phyloP scores from a whole-genome alignment of 2,329 filamentous ascomycete genomes.

The Colletotrichum sp. region DNA sequence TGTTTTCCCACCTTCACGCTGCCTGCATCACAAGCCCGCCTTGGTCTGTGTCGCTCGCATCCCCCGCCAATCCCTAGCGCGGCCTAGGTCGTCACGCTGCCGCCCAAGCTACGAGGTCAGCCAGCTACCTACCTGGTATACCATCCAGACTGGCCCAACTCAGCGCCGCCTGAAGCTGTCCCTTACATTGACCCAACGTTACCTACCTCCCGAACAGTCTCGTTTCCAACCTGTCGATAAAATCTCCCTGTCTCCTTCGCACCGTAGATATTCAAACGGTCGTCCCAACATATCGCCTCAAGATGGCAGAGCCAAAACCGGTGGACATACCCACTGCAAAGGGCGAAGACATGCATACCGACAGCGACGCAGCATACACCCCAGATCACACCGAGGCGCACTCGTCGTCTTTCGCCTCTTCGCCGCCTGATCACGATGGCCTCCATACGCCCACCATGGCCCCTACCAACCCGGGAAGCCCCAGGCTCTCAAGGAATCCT shows the following conservation, averaged over 20 bases:
- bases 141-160: neutral
- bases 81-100: neutral
- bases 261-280: neutral
- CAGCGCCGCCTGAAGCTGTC: neutral
- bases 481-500: constrained; percentile 72
- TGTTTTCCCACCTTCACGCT: neutral
- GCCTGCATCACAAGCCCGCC: neutral
- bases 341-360: constrained; percentile 42
- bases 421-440: constrained; percentile 47
- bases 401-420: constrained; percentile 43
- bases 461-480: constrained; percentile 51
- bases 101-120: neutral
- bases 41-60: neutral
- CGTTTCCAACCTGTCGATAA: neutral
- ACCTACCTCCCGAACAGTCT: neutral
- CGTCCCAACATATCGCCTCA: constrained; percentile 26
- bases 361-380: constrained; percentile 47
- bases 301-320: constrained; percentile 29
- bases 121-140: neutral
- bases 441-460: constrained; percentile 57
- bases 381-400: constrained; percentile 44
- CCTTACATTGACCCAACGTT: neutral
- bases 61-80: neutral
- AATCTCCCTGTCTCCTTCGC: neutral
- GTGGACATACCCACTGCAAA: constrained; percentile 35